These are phyloP conservation scores for Xylaria sp. DNA, from an alignment of 495 filamentous ascomycete species.

Conservation along the genomic window DNA sequence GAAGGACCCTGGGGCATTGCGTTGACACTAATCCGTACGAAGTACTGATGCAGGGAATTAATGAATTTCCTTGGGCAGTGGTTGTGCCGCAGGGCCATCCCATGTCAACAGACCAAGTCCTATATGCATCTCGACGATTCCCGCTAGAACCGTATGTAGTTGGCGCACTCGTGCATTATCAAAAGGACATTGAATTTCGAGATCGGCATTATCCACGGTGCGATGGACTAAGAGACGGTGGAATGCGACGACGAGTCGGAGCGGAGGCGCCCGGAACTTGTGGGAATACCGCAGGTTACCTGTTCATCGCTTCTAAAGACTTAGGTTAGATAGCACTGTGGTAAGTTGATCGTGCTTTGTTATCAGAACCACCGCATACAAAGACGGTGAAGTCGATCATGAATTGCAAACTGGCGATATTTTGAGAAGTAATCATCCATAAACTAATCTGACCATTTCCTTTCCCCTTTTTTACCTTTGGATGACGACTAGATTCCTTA, in stretches of 20 bases:
- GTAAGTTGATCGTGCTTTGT: too few species aligned
- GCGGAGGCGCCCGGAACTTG: background rate
- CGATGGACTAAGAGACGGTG: background rate
- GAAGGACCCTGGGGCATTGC: background rate
- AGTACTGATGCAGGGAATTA: background rate
- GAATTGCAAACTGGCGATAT: slow-evolving; percentile 3
- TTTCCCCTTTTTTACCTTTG: background rate
- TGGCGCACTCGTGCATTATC: background rate
- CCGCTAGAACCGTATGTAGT: background rate
- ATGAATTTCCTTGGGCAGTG: background rate
- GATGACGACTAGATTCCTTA: background rate
- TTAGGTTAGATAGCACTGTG: too few species aligned
- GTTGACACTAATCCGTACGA: background rate
- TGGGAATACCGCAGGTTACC: background rate
- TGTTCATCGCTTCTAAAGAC: background rate
- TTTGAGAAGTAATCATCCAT: background rate
- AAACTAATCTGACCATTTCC: background rate
- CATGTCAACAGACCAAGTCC: background rate
- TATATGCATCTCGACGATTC: background rate
- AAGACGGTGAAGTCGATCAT: background rate
- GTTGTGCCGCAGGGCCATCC: background rate
- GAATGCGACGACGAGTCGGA: background rate
- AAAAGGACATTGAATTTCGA: background rate
- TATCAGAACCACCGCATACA: background rate
- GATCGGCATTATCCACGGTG: background rate